phyloP scores from a whole-genome alignment of 306 rosid genomes.

The Sophora flavescens region DNA sequence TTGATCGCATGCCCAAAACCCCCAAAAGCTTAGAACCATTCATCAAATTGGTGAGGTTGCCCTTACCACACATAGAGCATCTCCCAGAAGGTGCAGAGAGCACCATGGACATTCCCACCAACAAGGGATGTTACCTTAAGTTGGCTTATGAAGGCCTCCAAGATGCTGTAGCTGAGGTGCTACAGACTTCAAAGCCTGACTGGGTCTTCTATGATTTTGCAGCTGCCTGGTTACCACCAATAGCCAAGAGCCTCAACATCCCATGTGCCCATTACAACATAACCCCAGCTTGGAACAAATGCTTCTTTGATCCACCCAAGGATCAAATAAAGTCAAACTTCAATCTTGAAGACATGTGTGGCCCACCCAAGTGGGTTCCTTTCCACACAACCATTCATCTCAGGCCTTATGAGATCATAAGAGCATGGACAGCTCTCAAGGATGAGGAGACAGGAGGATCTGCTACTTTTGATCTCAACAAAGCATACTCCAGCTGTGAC shows the following conservation, averaged over 20 bases:
- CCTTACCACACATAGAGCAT: slow-evolving; percentile 42
- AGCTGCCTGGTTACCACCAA: slow-evolving; percentile 42
- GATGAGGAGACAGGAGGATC: slow-evolving; percentile 37
- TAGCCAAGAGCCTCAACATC: slow-evolving; percentile 41
- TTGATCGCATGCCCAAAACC: slow-evolving; percentile 59
- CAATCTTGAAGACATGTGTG: slow-evolving; percentile 28
- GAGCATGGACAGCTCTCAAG: background rate
- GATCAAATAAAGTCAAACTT: background rate
- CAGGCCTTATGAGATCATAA: slow-evolving; percentile 38
- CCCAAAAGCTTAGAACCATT: slow-evolving; percentile 42
- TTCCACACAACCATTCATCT: slow-evolving; percentile 39
- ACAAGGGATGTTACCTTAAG: slow-evolving; percentile 47
- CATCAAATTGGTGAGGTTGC: slow-evolving; percentile 48
- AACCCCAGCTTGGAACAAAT: slow-evolving; percentile 52
- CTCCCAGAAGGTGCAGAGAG: slow-evolving; percentile 62
- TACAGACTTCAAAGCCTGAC: slow-evolving; percentile 46
- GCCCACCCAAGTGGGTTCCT: slow-evolving; percentile 52
- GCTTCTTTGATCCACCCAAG: slow-evolving; percentile 50
- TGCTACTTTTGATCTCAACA: slow-evolving; percentile 34
- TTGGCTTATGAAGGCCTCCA: slow-evolving; percentile 54
- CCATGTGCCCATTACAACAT: slow-evolving; percentile 50
- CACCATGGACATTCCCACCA: slow-evolving; percentile 53
- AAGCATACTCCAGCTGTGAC: slow-evolving; percentile 50
- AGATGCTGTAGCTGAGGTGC: slow-evolving; percentile 42
- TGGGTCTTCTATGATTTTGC: slow-evolving; percentile 66